Evolutionary conservation across 139 green algal species (phyloP).

Genomic region (Haematococcus sp.): DNA sequence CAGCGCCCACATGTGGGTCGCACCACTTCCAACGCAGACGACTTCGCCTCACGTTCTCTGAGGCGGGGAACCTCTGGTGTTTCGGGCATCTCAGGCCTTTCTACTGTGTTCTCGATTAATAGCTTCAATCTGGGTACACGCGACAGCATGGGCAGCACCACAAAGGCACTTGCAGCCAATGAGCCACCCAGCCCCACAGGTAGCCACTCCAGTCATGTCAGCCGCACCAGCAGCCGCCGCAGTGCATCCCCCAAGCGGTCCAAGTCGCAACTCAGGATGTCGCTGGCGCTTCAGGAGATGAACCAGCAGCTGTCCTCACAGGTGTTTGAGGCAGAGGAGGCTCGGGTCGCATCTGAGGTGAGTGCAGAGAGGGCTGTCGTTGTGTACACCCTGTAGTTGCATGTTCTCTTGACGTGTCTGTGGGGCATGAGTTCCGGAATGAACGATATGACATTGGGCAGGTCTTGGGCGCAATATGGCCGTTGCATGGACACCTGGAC

Average conservation of each 20-base stretch:
- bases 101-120: no score
- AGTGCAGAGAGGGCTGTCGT: neutral
- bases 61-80: no score
- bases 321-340: neutral
- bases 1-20: neutral
- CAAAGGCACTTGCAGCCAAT: neutral
- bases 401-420: no score
- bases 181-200: neutral
- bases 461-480: no score
- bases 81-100: no score
- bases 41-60: neutral
- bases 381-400: neutral
- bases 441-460: no score
- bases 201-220: slow-evolving; percentile 5
- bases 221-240: neutral
- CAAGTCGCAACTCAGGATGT: neutral
- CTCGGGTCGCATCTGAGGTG: neutral
- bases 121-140: no score
- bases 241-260: neutral
- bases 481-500: no score
- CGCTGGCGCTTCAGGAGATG: slow-evolving; percentile 1
- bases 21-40: neutral
- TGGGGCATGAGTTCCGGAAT: no score
- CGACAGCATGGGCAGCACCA: no score
- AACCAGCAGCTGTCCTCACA: neutral